A percentile compares a stretch with the other conserved stretches of the same genome.
Conservation (phyloP, 2,329 filamentous ascomycete genomes). For the Xylariaceae sp. region DNA sequence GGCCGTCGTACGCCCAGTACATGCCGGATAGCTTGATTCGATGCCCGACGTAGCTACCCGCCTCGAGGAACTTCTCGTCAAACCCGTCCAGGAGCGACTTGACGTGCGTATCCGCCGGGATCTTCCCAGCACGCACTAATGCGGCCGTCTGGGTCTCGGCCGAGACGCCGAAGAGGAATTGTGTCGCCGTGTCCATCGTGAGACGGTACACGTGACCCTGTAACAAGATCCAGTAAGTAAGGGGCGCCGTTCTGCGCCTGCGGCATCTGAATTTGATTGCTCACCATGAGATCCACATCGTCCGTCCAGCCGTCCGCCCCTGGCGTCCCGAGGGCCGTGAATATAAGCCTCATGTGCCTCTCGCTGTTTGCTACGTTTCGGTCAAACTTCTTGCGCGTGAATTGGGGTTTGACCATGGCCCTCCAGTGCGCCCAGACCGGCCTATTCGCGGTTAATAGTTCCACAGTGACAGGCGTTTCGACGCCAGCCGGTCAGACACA, state of each 20-base stretch:
- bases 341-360: constrained; percentile 9
- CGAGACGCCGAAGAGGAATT: constrained; percentile 8
- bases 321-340: constrained; percentile 4
- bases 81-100: constrained; percentile 10
- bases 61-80: constrained; percentile 7
- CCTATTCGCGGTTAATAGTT: not conserved
- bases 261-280: no score
- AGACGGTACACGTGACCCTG: constrained; percentile 11
- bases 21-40: constrained; percentile 10
- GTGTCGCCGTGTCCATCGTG: constrained; percentile 10
- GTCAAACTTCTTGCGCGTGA: constrained; percentile 4
- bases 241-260: no score
- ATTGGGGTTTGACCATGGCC: constrained; percentile 9
- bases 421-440: constrained; percentile 9
- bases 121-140: constrained; percentile 8
- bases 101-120: constrained; percentile 2
- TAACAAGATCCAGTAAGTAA: no score
- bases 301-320: constrained; percentile 7
- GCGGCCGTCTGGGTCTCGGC: constrained; percentile 11
- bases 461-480: not conserved
- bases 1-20: constrained; percentile 9
- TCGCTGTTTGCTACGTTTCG: constrained; percentile 9
- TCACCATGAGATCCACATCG: constrained; percentile 7
- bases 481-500: not conserved
- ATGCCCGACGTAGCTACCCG: constrained; percentile 6